Conservation (phyloP, 2,329 filamentous ascomycete species). For the Pyricularia sp. region DNA sequence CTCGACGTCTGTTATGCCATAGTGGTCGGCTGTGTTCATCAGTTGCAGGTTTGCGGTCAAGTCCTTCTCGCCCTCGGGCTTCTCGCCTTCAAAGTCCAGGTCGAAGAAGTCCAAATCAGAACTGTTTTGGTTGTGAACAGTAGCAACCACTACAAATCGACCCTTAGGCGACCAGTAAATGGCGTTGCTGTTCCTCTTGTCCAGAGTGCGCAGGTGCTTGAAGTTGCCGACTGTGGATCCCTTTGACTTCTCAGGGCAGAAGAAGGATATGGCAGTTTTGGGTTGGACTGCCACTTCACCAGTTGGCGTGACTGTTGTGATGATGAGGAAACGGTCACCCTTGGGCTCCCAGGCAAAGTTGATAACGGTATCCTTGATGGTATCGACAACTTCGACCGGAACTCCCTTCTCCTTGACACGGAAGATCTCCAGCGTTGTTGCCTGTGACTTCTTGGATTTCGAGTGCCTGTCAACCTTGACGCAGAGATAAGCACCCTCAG, state of each 20-base stretch:
- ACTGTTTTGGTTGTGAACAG: slow-evolving; percentile 82
- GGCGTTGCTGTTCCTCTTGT: slow-evolving; percentile 99
- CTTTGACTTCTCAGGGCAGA: slow-evolving; percentile 92
- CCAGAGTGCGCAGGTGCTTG: slow-evolving; percentile 85
- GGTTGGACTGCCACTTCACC: slow-evolving; percentile 70
- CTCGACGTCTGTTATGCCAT: slow-evolving; percentile 92
- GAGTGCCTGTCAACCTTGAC: slow-evolving; percentile 98
- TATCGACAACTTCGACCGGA: slow-evolving; percentile 93
- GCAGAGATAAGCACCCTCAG: slow-evolving; percentile 82
- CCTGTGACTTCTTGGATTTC: slow-evolving; percentile 96
- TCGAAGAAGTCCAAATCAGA: slow-evolving; percentile 97
- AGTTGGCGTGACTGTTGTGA: slow-evolving; percentile 78
- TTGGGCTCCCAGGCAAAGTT: slow-evolving; percentile 99
- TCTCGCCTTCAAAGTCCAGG: slow-evolving; percentile 94
- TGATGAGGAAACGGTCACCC: slow-evolving; percentile 92
- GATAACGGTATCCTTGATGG: slow-evolving; percentile 95
- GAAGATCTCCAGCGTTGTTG: slow-evolving; percentile 97
- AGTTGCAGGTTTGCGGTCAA: slow-evolving; percentile 87
- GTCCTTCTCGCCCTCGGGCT: slow-evolving; percentile 85
- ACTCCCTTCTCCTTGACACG: slow-evolving; percentile 94
- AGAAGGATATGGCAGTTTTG: slow-evolving; percentile 93
- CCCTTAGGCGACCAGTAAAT: slow-evolving; percentile 98
- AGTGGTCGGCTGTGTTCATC: slow-evolving; percentile 90
- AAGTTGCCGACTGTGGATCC: slow-evolving; percentile 74
- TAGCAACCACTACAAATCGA: slow-evolving; percentile 87